These are phyloP conservation scores for Selaginella moellendorffii DNA, from an alignment of 75 land plant species.

Conservation along the genomic window DNA sequence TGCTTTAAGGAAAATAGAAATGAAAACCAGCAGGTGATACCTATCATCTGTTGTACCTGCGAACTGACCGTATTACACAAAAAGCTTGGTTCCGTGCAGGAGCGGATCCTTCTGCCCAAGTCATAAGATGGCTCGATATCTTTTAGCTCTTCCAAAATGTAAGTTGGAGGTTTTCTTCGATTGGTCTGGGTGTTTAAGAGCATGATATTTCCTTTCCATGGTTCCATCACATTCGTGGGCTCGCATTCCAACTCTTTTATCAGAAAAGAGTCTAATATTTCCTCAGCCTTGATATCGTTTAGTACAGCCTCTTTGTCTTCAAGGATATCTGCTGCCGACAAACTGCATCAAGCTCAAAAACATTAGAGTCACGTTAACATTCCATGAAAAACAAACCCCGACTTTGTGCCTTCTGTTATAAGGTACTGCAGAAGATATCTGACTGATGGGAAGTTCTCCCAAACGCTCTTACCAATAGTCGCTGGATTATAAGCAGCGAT, in stretches of 20 bases:
- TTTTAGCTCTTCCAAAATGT: constrained; percentile 18
- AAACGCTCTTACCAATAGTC: constrained; percentile 22
- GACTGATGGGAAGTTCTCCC: constrained; percentile 23
- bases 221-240: background rate
- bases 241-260: background rate
- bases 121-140: constrained; percentile 14
- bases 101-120: constrained; percentile 20
- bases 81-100: constrained; percentile 21
- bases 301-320: constrained; percentile 3
- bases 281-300: constrained; percentile 21
- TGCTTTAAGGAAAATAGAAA: too few species aligned
- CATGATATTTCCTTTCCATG: constrained; percentile 26
- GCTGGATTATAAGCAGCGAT: constrained; percentile 34
- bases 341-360: background rate
- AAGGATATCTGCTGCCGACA: background rate
- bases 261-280: constrained; percentile 11
- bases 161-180: constrained; percentile 15
- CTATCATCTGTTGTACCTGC: too few species aligned
- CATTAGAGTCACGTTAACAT: background rate
- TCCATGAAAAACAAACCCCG: constrained; percentile 6
- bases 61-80: constrained; percentile 16
- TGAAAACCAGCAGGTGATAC: too few species aligned
- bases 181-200: constrained; percentile 13
- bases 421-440: constrained; percentile 21
- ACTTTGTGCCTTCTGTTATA: constrained; percentile 14